A percentile compares a stretch with the other conserved stretches of the same genome.
Evolutionary conservation across 176 grass and related monocot species (phyloP).

Genomic region (Paspalum notatum): DNA sequence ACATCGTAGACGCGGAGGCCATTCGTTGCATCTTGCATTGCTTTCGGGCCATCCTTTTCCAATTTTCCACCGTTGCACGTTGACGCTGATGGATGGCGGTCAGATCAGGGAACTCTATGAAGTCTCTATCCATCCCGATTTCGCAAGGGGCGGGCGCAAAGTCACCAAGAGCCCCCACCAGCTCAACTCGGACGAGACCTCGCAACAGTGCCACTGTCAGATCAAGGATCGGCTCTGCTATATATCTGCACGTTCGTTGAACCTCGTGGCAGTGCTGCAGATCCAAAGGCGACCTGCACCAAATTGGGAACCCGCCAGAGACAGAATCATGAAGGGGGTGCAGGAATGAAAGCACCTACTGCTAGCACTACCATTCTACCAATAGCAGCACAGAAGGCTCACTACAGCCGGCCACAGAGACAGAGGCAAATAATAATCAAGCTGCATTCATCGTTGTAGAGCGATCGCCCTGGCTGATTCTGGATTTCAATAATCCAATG

Average conservation of each 20-base stretch:
- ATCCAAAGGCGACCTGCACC: neutral
- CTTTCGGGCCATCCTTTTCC: neutral
- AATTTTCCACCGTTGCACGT: no score
- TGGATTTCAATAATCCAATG: neutral
- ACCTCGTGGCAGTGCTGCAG: neutral
- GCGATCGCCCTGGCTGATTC: neutral
- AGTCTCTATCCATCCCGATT: no score
- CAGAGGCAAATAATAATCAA: no score
- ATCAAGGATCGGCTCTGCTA: neutral
- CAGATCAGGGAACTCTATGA: constrained; percentile 19
- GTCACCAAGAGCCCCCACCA: neutral
- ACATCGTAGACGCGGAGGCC: neutral
- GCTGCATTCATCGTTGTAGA: no score
- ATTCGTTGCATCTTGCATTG: neutral
- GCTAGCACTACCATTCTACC: no score
- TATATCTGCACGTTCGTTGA: constrained; percentile 16
- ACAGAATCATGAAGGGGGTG: neutral
- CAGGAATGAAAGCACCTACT: no score
- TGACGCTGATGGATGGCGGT: neutral
- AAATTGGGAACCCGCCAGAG: neutral
- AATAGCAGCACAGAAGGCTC: no score
- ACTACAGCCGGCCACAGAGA: no score
- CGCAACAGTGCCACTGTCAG: constrained; percentile 18
- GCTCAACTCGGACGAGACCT: constrained; percentile 19
- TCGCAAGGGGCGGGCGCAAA: neutral